Conservation (phyloP, 2,329 filamentous ascomycete species). For the Alternaria consortialis region DNA sequence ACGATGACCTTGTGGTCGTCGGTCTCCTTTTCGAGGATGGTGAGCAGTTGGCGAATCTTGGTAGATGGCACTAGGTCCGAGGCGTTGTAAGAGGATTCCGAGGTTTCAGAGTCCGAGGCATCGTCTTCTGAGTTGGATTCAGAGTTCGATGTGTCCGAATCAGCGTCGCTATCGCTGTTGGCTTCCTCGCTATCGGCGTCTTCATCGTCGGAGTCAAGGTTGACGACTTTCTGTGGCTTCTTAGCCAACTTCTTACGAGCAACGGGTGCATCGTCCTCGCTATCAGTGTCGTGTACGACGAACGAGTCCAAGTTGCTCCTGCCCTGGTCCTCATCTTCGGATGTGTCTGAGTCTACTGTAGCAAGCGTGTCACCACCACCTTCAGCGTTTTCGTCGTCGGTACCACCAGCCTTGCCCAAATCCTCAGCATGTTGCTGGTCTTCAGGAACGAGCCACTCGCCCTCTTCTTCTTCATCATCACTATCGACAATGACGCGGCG, state of each 20-base stretch:
- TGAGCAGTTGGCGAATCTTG: conserved; percentile 87
- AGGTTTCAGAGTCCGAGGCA: conserved; percentile 54
- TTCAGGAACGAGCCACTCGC: conserved; percentile 81
- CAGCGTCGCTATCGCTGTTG: conserved; percentile 52
- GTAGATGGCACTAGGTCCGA: conserved; percentile 73
- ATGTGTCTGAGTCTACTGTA: conserved; percentile 74
- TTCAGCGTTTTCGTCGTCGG: conserved; percentile 88
- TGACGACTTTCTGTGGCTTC: conserved; percentile 61
- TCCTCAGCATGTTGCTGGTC: conserved; percentile 67
- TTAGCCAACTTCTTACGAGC: conserved; percentile 36
- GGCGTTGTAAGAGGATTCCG: conserved; percentile 53
- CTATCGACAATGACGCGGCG: conserved; percentile 67
- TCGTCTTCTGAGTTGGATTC: conserved; percentile 46
- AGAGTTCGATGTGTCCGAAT: conserved; percentile 39
- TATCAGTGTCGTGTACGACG: conserved; percentile 49
- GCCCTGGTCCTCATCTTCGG: conserved; percentile 64
- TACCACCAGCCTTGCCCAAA: conserved; percentile 82
- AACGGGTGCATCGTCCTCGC: conserved; percentile 50
- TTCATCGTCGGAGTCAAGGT: conserved; percentile 60
- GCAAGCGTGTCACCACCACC: conserved; percentile 82
- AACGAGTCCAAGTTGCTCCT: conserved; percentile 48
- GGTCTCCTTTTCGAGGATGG: conserved; percentile 81
- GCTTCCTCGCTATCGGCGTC: conserved; percentile 52
- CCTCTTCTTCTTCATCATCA: conserved; percentile 73
- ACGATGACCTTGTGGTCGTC: conserved; percentile 94